Base-by-base conservation (phyloP, 2,329 filamentous ascomycete genomes). In the Drechslerella dactyloides region DNA sequence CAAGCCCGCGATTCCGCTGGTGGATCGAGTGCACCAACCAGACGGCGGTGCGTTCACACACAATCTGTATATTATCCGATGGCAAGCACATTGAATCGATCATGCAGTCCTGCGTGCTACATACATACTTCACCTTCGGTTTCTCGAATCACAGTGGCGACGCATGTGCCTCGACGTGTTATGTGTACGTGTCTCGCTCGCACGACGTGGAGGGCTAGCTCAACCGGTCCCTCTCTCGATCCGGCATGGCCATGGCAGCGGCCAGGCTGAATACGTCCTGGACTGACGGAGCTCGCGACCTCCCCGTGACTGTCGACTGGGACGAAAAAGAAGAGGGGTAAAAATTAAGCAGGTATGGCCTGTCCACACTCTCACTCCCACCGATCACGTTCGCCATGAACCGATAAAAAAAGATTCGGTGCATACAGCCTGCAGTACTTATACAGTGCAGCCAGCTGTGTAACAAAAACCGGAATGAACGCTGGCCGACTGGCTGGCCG, bases 121-220 rank as follows among this genome's bases (percentile, higher is more conserved):
- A 6, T 42, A 42, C 37, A 15, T 42, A 42, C 11, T 17, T 42
- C 44, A 10, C 44, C 17, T 5, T 48, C 44, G 19, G 44, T 4
- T 4, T 19, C n/a, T 23, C 44, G 44, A 23, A 48, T 48, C 44
- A 48, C 44, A 48, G 44, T 21, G 44, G 21, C 44, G 44, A 48
- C 21, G 44, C 44, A 48, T 48, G 44, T 48, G 44, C 44, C 19
- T 48, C n/a, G 19, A 48, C 44, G 44, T 48, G 44, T 19, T 48
- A 48, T 21, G 44, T 48, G 44, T 48, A 48, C 44, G 44, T 48
- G 44, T 48, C 44, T 48, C 19, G 44, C 15, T 17, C 11, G 44
- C 11, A 48, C 44, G 44, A 48, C 44, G 44, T 48, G 44, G 44
- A 48, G 8, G 44, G n/a, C 15, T 23, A 10, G 44, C 19, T 48